Base-by-base conservation (phyloP, 2,329 filamentous ascomycete genomes). In the Teratosphaeria gauchensis region DNA sequence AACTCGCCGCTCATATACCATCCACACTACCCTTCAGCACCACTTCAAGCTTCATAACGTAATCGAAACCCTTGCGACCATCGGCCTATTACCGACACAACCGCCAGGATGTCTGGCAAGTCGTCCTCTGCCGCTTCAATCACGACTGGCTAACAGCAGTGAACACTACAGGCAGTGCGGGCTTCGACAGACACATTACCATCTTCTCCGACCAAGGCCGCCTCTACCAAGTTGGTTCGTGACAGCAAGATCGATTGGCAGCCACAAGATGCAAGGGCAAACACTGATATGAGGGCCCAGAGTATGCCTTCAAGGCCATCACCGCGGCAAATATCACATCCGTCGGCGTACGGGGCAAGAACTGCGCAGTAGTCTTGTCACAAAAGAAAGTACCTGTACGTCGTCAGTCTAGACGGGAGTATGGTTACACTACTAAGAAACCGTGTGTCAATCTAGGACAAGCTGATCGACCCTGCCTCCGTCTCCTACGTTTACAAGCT, bases 241-340 rank as follows among this genome's bases (percentile, higher is more conserved):
- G 46, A 42, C 52, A 7, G 51, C 16, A 11, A 57, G 14, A 14
- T 11, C 8, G 33, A 35, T 28, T 9, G 33, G 31, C 59, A 57
- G 7, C 28, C 51, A 61, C 53, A 51, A 42, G 31, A 14, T 21
- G 19, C n/a, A n/a, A 48, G 7, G 16, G 8, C 19, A 4, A 60
- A 69, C 65, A 54, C 55, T 33, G 19, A 55, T 60, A 31, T 53
- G 52, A 42, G 54, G 54, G 61, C 51, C 54, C 74, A 97, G 94
- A 99, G 83, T 99, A 99, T 92, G 94, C 94, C 69, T 99, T 99
- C 86, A 99, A 99, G 82, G 94, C 94, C 60, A 99, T 99, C 78
- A 99, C 94, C 68, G 92, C 94, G 62, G 94, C 94, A 68, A 97
- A 97, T 78, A 97, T 99, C 80, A 99, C 95, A 82, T 94, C 94